Evolutionary conservation across 495 filamentous ascomycete genomes (phyloP).

Genomic region (Hypoxylon crocopeplum): DNA sequence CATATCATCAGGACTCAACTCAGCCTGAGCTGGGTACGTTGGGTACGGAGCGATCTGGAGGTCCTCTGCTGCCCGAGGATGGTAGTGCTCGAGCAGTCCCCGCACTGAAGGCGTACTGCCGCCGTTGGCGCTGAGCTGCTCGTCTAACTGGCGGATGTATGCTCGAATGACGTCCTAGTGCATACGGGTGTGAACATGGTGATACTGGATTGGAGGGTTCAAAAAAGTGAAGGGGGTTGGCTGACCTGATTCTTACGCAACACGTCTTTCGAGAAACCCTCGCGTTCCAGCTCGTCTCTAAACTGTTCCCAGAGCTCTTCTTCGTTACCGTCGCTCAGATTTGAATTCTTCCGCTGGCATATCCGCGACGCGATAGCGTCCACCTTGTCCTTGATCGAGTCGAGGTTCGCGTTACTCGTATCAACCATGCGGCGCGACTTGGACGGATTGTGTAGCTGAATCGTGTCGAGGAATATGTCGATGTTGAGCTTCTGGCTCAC

Average conservation of each 20-base stretch:
- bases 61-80: conserved; percentile 10
- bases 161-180: conserved; percentile 59
- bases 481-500: conserved; percentile 50
- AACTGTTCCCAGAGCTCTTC: conserved; percentile 62
- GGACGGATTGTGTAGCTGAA: conserved; percentile 51
- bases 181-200: conserved; percentile 27
- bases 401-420: conserved; percentile 40
- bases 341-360: conserved; percentile 46
- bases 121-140: conserved; percentile 41
- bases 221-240: background rate
- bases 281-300: conserved; percentile 55
- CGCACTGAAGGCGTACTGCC: conserved; percentile 50
- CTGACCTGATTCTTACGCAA: conserved; percentile 59
- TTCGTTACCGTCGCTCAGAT: conserved; percentile 48
- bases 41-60: conserved; percentile 34
- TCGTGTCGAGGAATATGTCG: conserved; percentile 54
- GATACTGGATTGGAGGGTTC: conserved; percentile 17
- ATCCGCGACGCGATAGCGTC: conserved; percentile 57
- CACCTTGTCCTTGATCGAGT: conserved; percentile 57
- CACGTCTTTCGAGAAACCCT: conserved; percentile 59
- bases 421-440: conserved; percentile 40
- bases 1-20: conserved; percentile 32
- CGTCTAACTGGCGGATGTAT: conserved; percentile 61
- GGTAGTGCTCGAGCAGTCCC: conserved; percentile 45
- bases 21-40: conserved; percentile 22